Conservation (phyloP, 1,284 basidiomycete genomes). For the Cystobasidiaceae sp. region DNA sequence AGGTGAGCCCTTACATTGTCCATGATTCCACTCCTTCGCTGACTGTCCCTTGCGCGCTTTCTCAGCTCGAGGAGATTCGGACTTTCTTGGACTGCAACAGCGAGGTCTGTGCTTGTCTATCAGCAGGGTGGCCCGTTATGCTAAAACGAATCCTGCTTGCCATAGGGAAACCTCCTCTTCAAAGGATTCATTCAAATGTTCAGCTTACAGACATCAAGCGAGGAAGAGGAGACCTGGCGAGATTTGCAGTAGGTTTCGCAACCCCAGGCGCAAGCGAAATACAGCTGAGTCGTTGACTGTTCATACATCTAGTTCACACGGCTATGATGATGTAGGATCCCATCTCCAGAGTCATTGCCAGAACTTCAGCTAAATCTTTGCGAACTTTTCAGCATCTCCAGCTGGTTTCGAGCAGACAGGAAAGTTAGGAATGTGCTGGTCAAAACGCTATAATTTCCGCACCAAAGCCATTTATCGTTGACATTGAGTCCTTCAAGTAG, state of each 20-base stretch:
- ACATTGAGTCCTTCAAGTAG: too few relatives aligned
- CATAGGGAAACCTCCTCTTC: conserved; percentile 61
- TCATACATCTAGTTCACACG: neutral
- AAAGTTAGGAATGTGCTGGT: neutral
- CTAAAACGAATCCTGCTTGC: neutral
- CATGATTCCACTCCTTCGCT: neutral
- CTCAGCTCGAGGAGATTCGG: conserved; percentile 56
- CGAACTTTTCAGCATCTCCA: neutral
- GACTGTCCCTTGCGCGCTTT: neutral
- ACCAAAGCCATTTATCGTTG: neutral
- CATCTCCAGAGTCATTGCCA: neutral
- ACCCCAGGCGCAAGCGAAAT: neutral
- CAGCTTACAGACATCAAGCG: conserved; percentile 70
- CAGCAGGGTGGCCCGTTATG: neutral
- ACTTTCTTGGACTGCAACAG: conserved; percentile 68
- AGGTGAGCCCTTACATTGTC: conserved; percentile 49
- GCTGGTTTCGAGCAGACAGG: neutral
- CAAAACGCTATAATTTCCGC: neutral
- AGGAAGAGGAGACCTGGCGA: conserved; percentile 73
- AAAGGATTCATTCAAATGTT: conserved; percentile 70
- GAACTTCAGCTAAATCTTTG: neutral
- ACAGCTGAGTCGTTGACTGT: neutral
- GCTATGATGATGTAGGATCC: conserved; percentile 18
- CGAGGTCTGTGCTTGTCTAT: conserved; percentile 32
- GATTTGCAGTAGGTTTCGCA: conserved; percentile 56